Evolutionary conservation across 306 rosid species (phyloP).

Genomic region (Cicer bijugum): DNA sequence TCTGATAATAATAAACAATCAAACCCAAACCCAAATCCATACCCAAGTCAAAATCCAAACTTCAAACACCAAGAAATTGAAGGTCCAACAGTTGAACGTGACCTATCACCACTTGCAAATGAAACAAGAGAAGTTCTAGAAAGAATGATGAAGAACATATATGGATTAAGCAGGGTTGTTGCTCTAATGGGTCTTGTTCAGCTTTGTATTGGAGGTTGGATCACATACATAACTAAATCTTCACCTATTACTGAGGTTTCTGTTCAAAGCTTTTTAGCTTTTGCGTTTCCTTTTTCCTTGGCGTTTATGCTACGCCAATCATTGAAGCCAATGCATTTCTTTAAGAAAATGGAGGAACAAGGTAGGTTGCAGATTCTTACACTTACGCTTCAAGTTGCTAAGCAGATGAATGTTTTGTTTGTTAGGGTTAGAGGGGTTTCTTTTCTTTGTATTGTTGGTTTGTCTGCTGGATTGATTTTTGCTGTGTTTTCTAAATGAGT

Average conservation of each 20-base stretch:
- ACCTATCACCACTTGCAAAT: slow-evolving; percentile 63
- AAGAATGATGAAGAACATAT: slow-evolving; percentile 62
- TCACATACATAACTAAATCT: slow-evolving; percentile 50
- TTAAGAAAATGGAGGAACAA: slow-evolving; percentile 52
- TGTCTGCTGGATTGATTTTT: slow-evolving; percentile 55
- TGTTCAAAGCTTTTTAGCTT: slow-evolving; percentile 68
- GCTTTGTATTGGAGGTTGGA: slow-evolving; percentile 80
- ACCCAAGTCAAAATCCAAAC: slow-evolving; percentile 64
- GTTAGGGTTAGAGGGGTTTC: slow-evolving; percentile 63
- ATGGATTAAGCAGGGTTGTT: slow-evolving; percentile 57
- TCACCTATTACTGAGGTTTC: slow-evolving; percentile 57
- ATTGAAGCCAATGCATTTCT: slow-evolving; percentile 53
- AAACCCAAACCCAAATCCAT: slow-evolving; percentile 43
- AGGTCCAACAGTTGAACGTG: slow-evolving; percentile 93
- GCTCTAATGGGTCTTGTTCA: slow-evolving; percentile 69
- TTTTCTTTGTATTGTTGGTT: slow-evolving; percentile 52
- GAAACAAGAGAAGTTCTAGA: slow-evolving; percentile 71
- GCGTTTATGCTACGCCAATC: slow-evolving; percentile 75
- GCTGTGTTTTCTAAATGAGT: slow-evolving; percentile 52
- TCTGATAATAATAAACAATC: slow-evolving; percentile 44
- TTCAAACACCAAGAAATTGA: slow-evolving; percentile 96
- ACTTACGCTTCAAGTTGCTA: slow-evolving; percentile 62
- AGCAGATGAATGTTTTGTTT: slow-evolving; percentile 66
- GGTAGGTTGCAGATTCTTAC: slow-evolving; percentile 55
- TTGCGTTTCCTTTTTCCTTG: slow-evolving; percentile 71